Percentiles rank a stretch among this genome's conserved stretches.
Conservation (phyloP, 148 eudicot genomes). For the Camellia granthamiana region DNA sequence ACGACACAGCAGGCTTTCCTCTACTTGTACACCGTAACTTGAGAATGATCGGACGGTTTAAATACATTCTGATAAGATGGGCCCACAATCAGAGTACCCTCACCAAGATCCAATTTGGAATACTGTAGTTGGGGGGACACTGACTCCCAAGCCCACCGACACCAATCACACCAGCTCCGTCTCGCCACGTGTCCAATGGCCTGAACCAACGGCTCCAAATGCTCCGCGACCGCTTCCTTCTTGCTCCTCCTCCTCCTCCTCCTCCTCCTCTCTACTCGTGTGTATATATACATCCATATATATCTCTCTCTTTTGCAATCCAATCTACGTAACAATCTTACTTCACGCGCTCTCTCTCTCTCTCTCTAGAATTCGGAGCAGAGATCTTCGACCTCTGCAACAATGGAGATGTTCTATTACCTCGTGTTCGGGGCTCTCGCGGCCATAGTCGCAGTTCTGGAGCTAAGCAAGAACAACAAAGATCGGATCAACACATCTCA, state of each 20-base stretch:
- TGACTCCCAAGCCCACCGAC: slow-evolving; percentile 11
- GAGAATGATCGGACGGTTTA: no score
- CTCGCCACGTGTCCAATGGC: slow-evolving; percentile 10
- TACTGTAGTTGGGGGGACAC: no score
- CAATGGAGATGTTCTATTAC: slow-evolving; percentile 86
- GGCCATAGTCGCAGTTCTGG: slow-evolving; percentile 65
- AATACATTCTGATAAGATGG: no score
- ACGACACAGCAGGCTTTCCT: no score
- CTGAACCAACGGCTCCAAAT: neutral
- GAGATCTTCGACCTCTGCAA: slow-evolving; percentile 2
- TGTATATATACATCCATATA: neutral
- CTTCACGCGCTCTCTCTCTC: neutral
- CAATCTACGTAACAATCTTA: neutral
- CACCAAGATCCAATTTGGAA: no score
- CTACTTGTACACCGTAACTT: no score
- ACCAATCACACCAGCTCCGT: neutral
- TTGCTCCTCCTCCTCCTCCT: neutral
- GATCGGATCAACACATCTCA: slow-evolving; percentile 76
- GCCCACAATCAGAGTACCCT: no score
- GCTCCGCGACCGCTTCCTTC: slow-evolving; percentile 11
- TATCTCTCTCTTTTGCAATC: neutral
- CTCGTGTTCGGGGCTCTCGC: slow-evolving; percentile 60
- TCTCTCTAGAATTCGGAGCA: neutral
- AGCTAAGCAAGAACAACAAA: slow-evolving; percentile 76
- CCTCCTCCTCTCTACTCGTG: no score